phyloP scores from a whole-genome alignment of 2,329 filamentous ascomycete species.

The Trichoderma sp. region DNA sequence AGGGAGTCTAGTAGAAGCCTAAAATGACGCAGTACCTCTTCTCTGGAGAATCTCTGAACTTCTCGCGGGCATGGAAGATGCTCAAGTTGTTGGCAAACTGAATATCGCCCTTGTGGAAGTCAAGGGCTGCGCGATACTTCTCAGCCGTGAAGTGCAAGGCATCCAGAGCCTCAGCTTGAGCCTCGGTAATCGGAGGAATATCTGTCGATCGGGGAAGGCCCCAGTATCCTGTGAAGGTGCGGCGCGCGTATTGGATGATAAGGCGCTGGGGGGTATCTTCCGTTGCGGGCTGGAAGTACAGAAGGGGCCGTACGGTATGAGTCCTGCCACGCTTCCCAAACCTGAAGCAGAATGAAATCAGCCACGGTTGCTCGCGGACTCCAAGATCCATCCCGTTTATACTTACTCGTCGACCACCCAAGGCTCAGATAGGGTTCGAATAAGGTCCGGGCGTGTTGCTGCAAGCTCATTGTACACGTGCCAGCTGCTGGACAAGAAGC shows the following conservation, averaged over 20 bases:
- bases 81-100: constrained; percentile 59
- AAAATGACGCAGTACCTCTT: constrained; percentile 45
- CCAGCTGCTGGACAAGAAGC: constrained; percentile 60
- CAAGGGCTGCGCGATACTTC: constrained; percentile 48
- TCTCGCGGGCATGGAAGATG: constrained; percentile 56
- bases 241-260: constrained; percentile 62
- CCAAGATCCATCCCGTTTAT: neutral
- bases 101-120: constrained; percentile 56
- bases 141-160: constrained; percentile 54
- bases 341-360: constrained; percentile 38
- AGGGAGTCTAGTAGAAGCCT: neutral
- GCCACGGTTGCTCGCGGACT: neutral
- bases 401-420: constrained; percentile 51
- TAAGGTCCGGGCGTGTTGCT: constrained; percentile 58
- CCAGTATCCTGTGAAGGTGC: constrained; percentile 61
- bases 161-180: constrained; percentile 56
- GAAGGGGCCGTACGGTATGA: constrained; percentile 48
- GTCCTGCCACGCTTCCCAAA: constrained; percentile 51
- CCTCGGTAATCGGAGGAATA: constrained; percentile 60
- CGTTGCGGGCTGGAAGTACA: constrained; percentile 58
- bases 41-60: constrained; percentile 49
- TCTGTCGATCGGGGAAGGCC: constrained; percentile 54
- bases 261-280: constrained; percentile 53
- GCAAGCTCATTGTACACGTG: constrained; percentile 66
- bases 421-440: constrained; percentile 56